Conservation (phyloP, 306 rosid species). For the Pterocarpus macrocarpus region DNA sequence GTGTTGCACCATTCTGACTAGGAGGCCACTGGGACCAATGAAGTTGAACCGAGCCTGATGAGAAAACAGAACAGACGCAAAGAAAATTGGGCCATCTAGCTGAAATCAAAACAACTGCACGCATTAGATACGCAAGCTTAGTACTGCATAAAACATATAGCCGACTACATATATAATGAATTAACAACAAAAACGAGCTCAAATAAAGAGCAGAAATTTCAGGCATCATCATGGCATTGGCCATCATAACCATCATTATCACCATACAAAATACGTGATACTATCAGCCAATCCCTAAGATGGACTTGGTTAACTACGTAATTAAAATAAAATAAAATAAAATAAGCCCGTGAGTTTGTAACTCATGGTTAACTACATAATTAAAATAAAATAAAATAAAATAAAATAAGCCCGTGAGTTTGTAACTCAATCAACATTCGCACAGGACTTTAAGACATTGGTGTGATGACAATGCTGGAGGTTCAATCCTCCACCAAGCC, state of each 20-base stretch:
- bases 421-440: not conserved
- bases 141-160: conserved; percentile 20
- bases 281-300: conserved; percentile 1
- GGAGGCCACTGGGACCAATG: conserved; percentile 99
- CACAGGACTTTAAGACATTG: not conserved
- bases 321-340: not conserved
- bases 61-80: conserved; percentile 94
- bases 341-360: too few species aligned
- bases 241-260: conserved; percentile 18
- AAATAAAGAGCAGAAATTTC: conserved; percentile 18
- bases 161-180: not conserved
- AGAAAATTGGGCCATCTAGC: conserved; percentile 99
- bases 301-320: not conserved
- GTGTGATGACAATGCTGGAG: not conserved
- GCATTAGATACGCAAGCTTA: conserved; percentile 50
- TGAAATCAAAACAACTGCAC: conserved; percentile 58
- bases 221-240: not conserved
- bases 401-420: not conserved
- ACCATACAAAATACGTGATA: not conserved
- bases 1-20: conserved; percentile 68
- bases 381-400: too few species aligned
- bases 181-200: conserved; percentile 19
- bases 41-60: conserved; percentile 98
- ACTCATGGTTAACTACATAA: too few species aligned
- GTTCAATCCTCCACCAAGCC: not conserved